A percentile compares a stretch with the other conserved stretches of the same genome.
Conservation (phyloP, 768 basidiomycete genomes). For the Neoboletus magnificus region DNA sequence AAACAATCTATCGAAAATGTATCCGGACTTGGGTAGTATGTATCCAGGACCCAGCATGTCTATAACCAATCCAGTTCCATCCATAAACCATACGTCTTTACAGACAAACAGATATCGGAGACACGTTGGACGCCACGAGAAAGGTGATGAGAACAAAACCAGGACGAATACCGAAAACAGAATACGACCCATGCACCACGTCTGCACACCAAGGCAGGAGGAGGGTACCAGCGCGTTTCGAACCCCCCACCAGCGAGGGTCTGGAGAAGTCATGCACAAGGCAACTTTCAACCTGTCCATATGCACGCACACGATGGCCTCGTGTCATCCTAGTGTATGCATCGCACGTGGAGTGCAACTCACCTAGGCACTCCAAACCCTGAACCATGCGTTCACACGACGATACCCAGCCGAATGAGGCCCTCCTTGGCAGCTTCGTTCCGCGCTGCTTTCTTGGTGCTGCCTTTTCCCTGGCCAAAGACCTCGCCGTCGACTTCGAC, state of each 20-base stretch:
- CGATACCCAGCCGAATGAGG: slow-evolving; percentile 54
- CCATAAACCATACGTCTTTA: neutral
- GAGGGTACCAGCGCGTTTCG: slow-evolving; percentile 8
- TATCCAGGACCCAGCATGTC: neutral
- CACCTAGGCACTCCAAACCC: slow-evolving; percentile 20
- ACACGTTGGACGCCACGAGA: neutral
- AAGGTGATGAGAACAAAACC: neutral
- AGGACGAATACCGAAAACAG: neutral
- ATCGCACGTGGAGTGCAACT: neutral
- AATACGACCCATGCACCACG: slow-evolving; percentile 41
- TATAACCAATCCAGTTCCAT: slow-evolving; percentile 5
- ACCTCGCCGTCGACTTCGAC: slow-evolving; percentile 59
- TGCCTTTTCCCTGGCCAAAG: slow-evolving; percentile 61
- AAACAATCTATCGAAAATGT: neutral
- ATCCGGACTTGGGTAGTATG: neutral
- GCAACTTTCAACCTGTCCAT: slow-evolving; percentile 1
- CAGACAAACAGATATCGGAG: neutral
- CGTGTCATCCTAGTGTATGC: neutral
- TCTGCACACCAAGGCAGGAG: slow-evolving; percentile 65
- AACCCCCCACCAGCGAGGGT: slow-evolving; percentile 48
- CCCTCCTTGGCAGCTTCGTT: slow-evolving; percentile 82
- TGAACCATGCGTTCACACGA: slow-evolving; percentile 32
- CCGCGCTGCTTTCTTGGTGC: slow-evolving; percentile 75
- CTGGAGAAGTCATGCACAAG: slow-evolving; percentile 55
- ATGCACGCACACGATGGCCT: neutral